Base-by-base conservation (phyloP, 2,329 filamentous ascomycete species). In the Pezicula rhizophila region DNA sequence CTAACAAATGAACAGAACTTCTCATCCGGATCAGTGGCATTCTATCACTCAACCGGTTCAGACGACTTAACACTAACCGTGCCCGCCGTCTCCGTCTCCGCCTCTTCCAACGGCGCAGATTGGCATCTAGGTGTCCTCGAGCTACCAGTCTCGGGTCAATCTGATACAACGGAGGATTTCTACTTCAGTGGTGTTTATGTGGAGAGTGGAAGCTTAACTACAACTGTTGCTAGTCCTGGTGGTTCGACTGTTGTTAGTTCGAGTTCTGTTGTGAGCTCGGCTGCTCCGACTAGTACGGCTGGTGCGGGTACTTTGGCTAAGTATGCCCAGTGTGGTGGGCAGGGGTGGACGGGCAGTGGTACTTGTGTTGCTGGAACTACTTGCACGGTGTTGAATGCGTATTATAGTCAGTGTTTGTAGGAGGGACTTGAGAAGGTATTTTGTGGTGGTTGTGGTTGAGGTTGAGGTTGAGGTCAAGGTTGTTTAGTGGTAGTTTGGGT, bases 91-190 rank as follows among this genome's bases (percentile, higher is more conserved):
- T 72, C 73, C 5, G 78, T 74, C 0, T 76, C 74, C 43, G 79
- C 84, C 4, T 79, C 73, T 25, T 84, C 79, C 43, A 85, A 88
- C 63, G 84, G 83, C 35, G 76, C 74, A 2, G 85, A 89, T 62
- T 89, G 82, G 82, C 85, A 89, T 66, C 66, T 89, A 42, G 85
- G 85, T 50, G 78, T 86, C 20, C 70, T 88, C 46, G 78, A 86
- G 55, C 70, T 88, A 48, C 79, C 82, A 11, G 72, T 78, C 15
- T 67, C 69, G 31, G 79, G 79, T 1, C 76, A 77, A 42, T 64
- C 73, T 41, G 76, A 80, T 35, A 63, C 61, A 3, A 69, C 64
- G 34, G 84, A 87, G 70, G 84, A 88, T 60, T 82, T 83, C 71
- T 87, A 79, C 64, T 88, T 86, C 68, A 83, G 78, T 3, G 84